These are phyloP conservation scores for Neopestalotiopsis sp. DNA, from an alignment of 2,329 filamentous ascomycete species.

Conservation along the genomic window DNA sequence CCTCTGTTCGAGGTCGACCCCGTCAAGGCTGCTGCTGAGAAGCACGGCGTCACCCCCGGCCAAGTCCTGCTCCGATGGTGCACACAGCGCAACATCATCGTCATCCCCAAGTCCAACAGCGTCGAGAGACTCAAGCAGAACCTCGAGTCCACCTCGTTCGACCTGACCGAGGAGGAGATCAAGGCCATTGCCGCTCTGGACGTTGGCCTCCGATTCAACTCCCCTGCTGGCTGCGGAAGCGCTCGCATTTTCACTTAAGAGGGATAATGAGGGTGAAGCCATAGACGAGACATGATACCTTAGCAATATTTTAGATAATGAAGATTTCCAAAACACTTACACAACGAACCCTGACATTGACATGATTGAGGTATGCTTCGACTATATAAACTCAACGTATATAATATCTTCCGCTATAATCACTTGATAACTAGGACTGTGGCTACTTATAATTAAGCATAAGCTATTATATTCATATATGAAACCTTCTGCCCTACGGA, in stretches of 20 bases:
- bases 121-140: constrained; percentile 57
- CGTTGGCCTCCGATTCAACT: constrained; percentile 60
- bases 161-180: constrained; percentile 58
- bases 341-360: no score
- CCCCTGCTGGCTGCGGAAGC: constrained; percentile 44
- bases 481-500: no score
- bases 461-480: no score
- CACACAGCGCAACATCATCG: constrained; percentile 64
- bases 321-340: neutral
- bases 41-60: constrained; percentile 63
- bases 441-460: no score
- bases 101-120: constrained; percentile 68
- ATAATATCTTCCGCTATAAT: no score
- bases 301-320: neutral
- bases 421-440: no score
- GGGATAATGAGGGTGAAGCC: neutral
- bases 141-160: constrained; percentile 59
- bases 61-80: constrained; percentile 72
- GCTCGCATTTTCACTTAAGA: constrained; percentile 37
- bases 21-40: constrained; percentile 59
- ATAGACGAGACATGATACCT: neutral
- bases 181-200: constrained; percentile 58
- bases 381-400: no score
- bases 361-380: no score
- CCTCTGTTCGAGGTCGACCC: constrained; percentile 40